These are phyloP conservation scores for Diaporthe eres DNA, from an alignment of 2,329 filamentous ascomycete genomes.

Conservation along the genomic window DNA sequence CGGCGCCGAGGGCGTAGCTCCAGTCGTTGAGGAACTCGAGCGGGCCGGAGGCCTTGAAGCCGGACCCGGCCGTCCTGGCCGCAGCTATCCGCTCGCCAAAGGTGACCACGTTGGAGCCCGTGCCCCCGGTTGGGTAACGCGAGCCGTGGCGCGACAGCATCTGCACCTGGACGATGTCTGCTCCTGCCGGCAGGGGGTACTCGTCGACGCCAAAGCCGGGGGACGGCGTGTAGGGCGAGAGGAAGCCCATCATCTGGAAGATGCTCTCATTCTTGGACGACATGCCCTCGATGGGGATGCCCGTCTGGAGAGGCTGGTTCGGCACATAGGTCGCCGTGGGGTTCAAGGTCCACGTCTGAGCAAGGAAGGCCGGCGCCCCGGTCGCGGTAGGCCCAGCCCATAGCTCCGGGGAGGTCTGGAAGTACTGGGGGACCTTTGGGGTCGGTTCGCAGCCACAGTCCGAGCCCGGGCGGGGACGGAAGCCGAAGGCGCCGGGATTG, in stretches of 20 bases:
- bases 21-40: conserved; percentile 78
- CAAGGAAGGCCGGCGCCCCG: conserved; percentile 77
- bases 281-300: conserved; percentile 74
- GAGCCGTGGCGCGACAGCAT: conserved; percentile 82
- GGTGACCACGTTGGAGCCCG: conserved; percentile 61
- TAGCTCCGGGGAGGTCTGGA: conserved; percentile 72
- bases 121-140: conserved; percentile 77
- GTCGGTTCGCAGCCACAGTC: conserved; percentile 35
- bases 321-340: conserved; percentile 76
- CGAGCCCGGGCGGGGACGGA: conserved; percentile 32
- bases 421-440: conserved; percentile 71
- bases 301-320: conserved; percentile 79
- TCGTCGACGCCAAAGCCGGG: conserved; percentile 83
- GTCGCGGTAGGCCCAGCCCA: conserved; percentile 79
- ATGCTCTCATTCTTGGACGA: conserved; percentile 72
- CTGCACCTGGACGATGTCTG: conserved; percentile 78
- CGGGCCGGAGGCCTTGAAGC: conserved; percentile 68
- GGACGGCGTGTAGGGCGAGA: conserved; percentile 79
- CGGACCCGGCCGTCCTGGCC: conserved; percentile 54
- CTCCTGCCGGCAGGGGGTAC: conserved; percentile 75
- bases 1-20: conserved; percentile 77
- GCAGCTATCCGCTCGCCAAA: conserved; percentile 72
- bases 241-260: conserved; percentile 78
- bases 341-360: conserved; percentile 77
- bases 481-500: conserved; percentile 42